A percentile compares a stretch with the other conserved stretches of the same genome.
phyloP scores from a whole-genome alignment of 495 filamentous ascomycete species.

The Bacidia gigantensis region DNA sequence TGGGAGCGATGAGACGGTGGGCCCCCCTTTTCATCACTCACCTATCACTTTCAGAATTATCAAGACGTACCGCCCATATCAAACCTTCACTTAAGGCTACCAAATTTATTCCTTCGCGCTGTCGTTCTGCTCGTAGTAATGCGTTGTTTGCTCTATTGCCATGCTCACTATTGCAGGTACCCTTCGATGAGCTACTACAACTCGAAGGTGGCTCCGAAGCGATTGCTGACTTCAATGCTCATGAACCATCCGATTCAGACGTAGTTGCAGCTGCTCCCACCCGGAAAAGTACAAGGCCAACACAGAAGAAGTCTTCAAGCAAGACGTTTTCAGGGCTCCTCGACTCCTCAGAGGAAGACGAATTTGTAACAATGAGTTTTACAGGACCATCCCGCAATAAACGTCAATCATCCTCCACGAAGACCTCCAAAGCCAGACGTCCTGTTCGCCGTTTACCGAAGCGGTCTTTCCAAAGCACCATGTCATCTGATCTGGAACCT shows the following conservation, averaged over 20 bases:
- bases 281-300: background rate
- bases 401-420: background rate
- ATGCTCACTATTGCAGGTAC: conserved; percentile 9
- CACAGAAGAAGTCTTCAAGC: conserved; percentile 12
- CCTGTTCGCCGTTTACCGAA: background rate
- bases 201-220: conserved; percentile 6
- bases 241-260: conserved; percentile 1
- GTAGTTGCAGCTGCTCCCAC: conserved; percentile 8
- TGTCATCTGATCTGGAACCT: conserved; percentile 4
- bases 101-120: too few relatives aligned
- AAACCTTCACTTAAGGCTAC: background rate
- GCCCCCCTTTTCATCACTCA: background rate
- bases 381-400: background rate
- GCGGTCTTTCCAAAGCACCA: background rate
- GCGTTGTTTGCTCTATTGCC: background rate
- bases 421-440: background rate
- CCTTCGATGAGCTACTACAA: conserved; percentile 2
- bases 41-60: background rate
- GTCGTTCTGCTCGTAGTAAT: background rate
- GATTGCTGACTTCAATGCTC: background rate
- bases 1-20: conserved; percentile 31
- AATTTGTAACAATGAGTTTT: conserved; percentile 3
- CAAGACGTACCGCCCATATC: background rate
- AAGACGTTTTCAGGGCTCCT: conserved; percentile 19
- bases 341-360: conserved; percentile 18